phyloP scores from a whole-genome alignment of 2,329 filamentous ascomycete genomes.

The Xylaria sp. region DNA sequence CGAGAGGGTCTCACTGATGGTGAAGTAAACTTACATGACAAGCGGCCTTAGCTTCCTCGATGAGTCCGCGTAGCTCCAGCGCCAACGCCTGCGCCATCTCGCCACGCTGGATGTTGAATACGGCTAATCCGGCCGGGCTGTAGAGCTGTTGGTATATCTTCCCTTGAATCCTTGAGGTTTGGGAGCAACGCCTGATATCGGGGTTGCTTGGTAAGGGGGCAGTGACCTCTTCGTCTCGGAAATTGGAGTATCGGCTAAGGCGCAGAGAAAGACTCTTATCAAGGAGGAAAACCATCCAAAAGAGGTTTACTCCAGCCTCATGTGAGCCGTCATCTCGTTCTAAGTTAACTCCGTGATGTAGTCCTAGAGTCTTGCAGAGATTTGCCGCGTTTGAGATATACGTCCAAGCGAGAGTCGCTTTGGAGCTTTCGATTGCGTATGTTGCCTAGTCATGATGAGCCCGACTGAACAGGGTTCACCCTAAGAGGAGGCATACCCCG shows the following conservation, averaged over 20 bases:
- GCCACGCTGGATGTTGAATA: slow-evolving; percentile 37
- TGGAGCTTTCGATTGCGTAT: slow-evolving; percentile 51
- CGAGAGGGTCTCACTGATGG: neutral
- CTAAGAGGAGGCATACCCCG: slow-evolving; percentile 42
- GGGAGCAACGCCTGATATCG: slow-evolving; percentile 38
- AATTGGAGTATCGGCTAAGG: slow-evolving; percentile 50
- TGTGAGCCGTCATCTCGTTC: slow-evolving; percentile 23
- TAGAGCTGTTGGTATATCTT: slow-evolving; percentile 51
- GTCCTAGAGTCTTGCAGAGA: slow-evolving; percentile 51
- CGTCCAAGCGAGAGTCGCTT: slow-evolving; percentile 50
- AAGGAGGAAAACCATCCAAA: slow-evolving; percentile 52
- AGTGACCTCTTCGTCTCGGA: slow-evolving; percentile 51
- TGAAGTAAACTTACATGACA: slow-evolving; percentile 3
- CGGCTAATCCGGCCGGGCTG: slow-evolving; percentile 43
- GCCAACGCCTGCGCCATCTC: slow-evolving; percentile 38
- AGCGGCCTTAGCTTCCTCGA: slow-evolving; percentile 32
- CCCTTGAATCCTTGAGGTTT: slow-evolving; percentile 47
- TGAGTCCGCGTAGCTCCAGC: slow-evolving; percentile 40
- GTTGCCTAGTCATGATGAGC: slow-evolving; percentile 45
- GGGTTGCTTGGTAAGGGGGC: slow-evolving; percentile 34
- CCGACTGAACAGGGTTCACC: neutral
- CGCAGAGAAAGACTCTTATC: slow-evolving; percentile 54
- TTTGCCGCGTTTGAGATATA: slow-evolving; percentile 53
- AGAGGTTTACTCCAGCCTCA: slow-evolving; percentile 43
- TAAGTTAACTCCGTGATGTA: slow-evolving; percentile 42